A percentile compares a stretch with the other conserved stretches of the same genome.
Conservation (phyloP, 495 filamentous ascomycete genomes). For the Tuber umbilicatum region DNA sequence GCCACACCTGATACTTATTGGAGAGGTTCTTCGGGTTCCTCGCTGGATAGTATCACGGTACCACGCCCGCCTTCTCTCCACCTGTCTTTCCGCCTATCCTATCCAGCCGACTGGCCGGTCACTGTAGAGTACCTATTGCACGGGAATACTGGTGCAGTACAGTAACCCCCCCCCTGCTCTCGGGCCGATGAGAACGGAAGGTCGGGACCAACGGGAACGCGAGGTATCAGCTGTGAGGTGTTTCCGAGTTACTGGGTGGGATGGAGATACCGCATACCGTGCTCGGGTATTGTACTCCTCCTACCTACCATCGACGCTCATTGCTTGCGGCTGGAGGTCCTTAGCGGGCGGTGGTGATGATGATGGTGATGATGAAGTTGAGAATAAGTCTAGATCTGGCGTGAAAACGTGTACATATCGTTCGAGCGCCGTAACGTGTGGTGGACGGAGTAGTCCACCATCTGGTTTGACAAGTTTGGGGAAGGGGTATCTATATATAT, state of each 20-base stretch:
- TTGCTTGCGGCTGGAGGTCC: neutral
- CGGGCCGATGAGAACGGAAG: neutral
- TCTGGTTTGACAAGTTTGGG: neutral
- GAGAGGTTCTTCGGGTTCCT: neutral
- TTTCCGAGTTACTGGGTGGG: neutral
- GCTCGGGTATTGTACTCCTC: no score
- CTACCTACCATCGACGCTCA: neutral
- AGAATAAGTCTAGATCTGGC: neutral
- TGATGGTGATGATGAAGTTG: neutral
- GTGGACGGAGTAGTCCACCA: neutral
- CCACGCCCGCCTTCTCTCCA: neutral
- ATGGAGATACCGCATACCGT: neutral
- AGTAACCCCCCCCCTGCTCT: neutral
- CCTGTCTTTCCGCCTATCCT: neutral
- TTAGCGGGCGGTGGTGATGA: neutral
- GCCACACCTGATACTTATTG: neutral
- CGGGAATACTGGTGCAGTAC: no score
- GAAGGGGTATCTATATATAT: neutral
- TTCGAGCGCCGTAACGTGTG: neutral
- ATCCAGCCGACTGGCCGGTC: neutral
- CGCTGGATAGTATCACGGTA: neutral
- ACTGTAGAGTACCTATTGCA: neutral
- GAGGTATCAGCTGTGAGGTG: conserved; percentile 2
- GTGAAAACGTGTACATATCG: conserved; percentile 1
- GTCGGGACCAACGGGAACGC: neutral